These are phyloP conservation scores for Euphorbia lathyris DNA, from an alignment of 345 rosid genomes.

Conservation along the genomic window DNA sequence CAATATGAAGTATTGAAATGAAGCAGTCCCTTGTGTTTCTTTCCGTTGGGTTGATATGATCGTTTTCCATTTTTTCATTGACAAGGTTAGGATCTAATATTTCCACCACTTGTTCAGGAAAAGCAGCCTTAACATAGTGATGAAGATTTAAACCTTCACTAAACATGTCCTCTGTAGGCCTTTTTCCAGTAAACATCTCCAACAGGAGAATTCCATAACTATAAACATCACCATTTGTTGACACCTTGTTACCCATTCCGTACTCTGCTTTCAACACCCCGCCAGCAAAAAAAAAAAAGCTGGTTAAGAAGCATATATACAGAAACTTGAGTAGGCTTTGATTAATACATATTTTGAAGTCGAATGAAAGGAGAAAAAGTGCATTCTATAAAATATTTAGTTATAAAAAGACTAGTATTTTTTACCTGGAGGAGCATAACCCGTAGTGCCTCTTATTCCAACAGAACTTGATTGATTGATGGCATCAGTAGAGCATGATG, in stretches of 20 bases:
- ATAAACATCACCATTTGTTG: conserved; percentile 7
- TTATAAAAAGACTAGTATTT: too few relatives aligned
- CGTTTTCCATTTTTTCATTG: background rate
- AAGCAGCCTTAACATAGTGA: conserved; percentile 1
- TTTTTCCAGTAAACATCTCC: conserved; percentile 13
- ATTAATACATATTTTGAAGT: too few relatives aligned
- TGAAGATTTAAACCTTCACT: background rate
- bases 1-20: background rate
- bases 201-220: background rate
- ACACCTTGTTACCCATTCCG: background rate
- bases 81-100: background rate
- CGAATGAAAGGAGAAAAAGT: background rate
- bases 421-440: conserved; percentile 3
- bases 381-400: background rate
- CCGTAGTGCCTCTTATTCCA: conserved; percentile 1
- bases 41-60: background rate
- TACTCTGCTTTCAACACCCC: background rate
- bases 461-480: background rate
- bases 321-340: too few relatives aligned
- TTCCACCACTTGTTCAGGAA: conserved; percentile 9
- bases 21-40: background rate
- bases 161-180: conserved; percentile 7
- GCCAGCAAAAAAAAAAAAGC: too few relatives aligned
- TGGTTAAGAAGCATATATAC: too few relatives aligned
- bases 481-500: background rate